phyloP scores from a whole-genome alignment of 805 yeast species.

The Danielia reshetovae region DNA sequence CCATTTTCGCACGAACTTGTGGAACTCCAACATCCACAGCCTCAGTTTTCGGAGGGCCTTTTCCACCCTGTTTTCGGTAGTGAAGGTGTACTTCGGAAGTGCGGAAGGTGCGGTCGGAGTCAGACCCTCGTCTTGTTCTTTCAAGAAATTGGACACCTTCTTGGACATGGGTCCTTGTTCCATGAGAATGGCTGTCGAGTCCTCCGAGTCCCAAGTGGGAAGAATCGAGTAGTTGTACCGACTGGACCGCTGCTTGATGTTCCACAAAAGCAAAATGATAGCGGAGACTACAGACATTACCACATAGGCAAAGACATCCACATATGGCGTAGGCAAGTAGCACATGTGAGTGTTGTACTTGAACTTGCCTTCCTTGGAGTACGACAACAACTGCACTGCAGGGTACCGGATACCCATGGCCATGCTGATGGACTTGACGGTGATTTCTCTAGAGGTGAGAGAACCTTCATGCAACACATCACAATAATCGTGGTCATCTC shows the following conservation, averaged over 20 bases:
- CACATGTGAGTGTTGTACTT: constrained; percentile 39
- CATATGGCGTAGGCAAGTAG: constrained; percentile 44
- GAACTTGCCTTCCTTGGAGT: constrained; percentile 10
- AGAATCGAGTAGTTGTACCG: constrained; percentile 26
- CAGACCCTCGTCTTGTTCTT: constrained; percentile 25
- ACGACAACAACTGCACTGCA: constrained; percentile 38
- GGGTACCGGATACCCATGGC: constrained; percentile 40
- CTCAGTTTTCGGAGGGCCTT: constrained; percentile 2
- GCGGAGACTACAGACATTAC: constrained; percentile 31
- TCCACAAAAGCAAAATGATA: constrained; percentile 25
- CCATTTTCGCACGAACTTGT: constrained; percentile 16
- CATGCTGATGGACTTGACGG: constrained; percentile 39
- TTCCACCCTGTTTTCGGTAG: constrained; percentile 4
- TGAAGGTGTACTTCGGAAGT: constrained; percentile 25
- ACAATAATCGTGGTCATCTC: constrained; percentile 26
- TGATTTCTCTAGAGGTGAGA: constrained; percentile 25
- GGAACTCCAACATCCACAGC: constrained; percentile 1
- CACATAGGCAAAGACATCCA: constrained; percentile 36
- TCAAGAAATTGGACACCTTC: constrained; percentile 27
- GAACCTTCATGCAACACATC: constrained; percentile 13
- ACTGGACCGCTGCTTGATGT: constrained; percentile 23
- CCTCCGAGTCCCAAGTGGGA: constrained; percentile 16
- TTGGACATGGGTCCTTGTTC: constrained; percentile 15
- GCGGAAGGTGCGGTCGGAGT: constrained; percentile 5
- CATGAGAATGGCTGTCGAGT: constrained; percentile 7